These are phyloP conservation scores for Coniochaeta sp. DNA, from an alignment of 2,329 filamentous ascomycete genomes.

Conservation along the genomic window DNA sequence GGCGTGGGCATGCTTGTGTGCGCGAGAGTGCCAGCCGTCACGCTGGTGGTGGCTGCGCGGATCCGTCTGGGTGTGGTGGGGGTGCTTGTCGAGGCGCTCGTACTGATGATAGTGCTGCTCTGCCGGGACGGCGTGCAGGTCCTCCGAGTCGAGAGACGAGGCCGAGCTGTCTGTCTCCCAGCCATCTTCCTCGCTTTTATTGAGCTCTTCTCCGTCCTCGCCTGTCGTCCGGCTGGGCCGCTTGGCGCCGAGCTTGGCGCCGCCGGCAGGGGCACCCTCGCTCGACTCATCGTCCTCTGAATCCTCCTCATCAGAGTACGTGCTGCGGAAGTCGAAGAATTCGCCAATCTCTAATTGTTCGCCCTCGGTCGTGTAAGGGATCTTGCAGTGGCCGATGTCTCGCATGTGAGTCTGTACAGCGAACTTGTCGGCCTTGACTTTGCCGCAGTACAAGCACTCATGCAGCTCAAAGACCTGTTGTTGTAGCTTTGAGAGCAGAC, in stretches of 20 bases:
- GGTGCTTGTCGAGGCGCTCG: constrained; percentile 63
- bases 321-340: constrained; percentile 94
- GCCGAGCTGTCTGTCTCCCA: constrained; percentile 94
- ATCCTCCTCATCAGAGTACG: constrained; percentile 78
- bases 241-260: constrained; percentile 63
- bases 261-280: constrained; percentile 34
- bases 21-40: constrained; percentile 77
- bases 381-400: constrained; percentile 94
- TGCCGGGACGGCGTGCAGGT: constrained; percentile 72
- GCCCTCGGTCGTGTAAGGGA: constrained; percentile 80
- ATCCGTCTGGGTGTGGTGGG: constrained; percentile 68
- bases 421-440: constrained; percentile 67
- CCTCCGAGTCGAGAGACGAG: constrained; percentile 82
- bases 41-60: constrained; percentile 65
- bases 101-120: constrained; percentile 66
- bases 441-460: constrained; percentile 85
- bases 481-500: constrained; percentile 70
- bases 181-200: constrained; percentile 59
- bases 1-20: constrained; percentile 65
- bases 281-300: constrained; percentile 44
- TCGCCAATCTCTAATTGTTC: constrained; percentile 93
- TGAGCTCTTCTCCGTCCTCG: constrained; percentile 42
- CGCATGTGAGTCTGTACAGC: constrained; percentile 96
- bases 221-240: constrained; percentile 45
- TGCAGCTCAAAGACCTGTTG: constrained; percentile 72